Conservation (phyloP, 1,284 basidiomycete species). For the Ustilago cynodontis region DNA sequence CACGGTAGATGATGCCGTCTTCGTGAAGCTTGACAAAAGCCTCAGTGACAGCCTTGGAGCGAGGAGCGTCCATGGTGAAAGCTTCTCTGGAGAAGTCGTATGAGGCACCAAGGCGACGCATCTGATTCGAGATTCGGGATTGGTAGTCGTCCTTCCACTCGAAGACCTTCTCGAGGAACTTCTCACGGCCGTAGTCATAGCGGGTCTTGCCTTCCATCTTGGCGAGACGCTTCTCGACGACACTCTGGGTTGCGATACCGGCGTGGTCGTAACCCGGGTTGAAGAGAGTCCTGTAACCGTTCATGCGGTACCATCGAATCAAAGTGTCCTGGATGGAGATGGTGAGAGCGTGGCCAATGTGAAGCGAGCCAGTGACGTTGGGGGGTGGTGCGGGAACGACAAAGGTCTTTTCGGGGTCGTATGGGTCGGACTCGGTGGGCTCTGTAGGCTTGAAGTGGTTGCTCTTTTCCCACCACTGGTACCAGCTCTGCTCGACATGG, state of each 20-base stretch:
- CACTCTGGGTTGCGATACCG: conserved; percentile 97
- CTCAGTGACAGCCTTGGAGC: conserved; percentile 84
- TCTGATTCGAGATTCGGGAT: conserved; percentile 87
- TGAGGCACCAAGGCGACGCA: conserved; percentile 89
- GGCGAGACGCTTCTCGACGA: conserved; percentile 92
- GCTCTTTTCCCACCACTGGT: conserved; percentile 94
- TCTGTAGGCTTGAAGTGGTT: conserved; percentile 86
- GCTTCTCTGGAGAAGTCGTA: conserved; percentile 94
- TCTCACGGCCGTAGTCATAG: conserved; percentile 93
- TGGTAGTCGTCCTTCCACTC: conserved; percentile 99
- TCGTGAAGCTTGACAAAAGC: conserved; percentile 92
- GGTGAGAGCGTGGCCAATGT: conserved; percentile 96
- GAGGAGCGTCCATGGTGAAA: conserved; percentile 89
- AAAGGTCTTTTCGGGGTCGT: conserved; percentile 74
- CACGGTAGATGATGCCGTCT: conserved; percentile 93
- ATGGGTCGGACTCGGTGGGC: conserved; percentile 64
- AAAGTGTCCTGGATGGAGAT: conserved; percentile 88
- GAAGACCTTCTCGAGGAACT: conserved; percentile 90
- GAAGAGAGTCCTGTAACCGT: conserved; percentile 90
- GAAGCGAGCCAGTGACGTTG: conserved; percentile 97
- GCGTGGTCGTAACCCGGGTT: conserved; percentile 98
- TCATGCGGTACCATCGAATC: conserved; percentile 75
- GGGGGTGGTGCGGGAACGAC: conserved; percentile 93
- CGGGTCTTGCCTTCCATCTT: conserved; percentile 86
- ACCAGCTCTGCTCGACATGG: conserved; percentile 95